phyloP scores from a whole-genome alignment of 768 basidiomycete species.

The Collybia mongolica region DNA sequence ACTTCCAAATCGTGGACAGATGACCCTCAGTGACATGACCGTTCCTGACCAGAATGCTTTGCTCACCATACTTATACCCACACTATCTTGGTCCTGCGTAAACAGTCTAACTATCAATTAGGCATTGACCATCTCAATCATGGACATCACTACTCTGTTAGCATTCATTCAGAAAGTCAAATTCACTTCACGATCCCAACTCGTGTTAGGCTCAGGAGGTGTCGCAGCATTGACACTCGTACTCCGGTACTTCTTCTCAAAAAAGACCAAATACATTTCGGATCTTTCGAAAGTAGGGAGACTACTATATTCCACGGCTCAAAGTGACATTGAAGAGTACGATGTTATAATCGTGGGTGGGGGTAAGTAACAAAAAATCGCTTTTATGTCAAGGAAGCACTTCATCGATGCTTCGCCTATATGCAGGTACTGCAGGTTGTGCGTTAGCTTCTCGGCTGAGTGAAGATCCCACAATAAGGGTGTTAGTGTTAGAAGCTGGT shows the following conservation, averaged over 20 bases:
- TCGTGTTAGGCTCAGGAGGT: slow-evolving; percentile 14
- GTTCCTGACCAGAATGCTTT: no score
- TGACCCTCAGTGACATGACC: no score
- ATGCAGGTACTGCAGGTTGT: slow-evolving; percentile 57
- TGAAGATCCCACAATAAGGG: slow-evolving; percentile 49
- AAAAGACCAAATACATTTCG: slow-evolving; percentile 19
- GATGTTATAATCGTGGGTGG: slow-evolving; percentile 57
- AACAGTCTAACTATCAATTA: no score
- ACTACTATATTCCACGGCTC: slow-evolving; percentile 4
- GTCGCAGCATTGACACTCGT: slow-evolving; percentile 22
- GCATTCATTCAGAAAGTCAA: slow-evolving; percentile 10
- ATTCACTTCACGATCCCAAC: slow-evolving; percentile 6
- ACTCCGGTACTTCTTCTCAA: slow-evolving; percentile 19
- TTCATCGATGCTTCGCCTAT: not conserved
- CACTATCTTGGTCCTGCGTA: no score
- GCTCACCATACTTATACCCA: no score
- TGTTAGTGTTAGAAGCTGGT: slow-evolving; percentile 59
- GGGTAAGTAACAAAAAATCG: slow-evolving; percentile 27
- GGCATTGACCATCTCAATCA: no score
- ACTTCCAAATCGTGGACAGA: no score
- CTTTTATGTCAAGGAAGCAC: not conserved
- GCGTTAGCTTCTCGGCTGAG: slow-evolving; percentile 56
- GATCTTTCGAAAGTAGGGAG: slow-evolving; percentile 22
- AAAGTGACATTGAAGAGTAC: slow-evolving; percentile 23
- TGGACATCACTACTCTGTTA: not conserved